Conservation (phyloP, 495 filamentous ascomycete genomes). For the Neurospora sp. region DNA sequence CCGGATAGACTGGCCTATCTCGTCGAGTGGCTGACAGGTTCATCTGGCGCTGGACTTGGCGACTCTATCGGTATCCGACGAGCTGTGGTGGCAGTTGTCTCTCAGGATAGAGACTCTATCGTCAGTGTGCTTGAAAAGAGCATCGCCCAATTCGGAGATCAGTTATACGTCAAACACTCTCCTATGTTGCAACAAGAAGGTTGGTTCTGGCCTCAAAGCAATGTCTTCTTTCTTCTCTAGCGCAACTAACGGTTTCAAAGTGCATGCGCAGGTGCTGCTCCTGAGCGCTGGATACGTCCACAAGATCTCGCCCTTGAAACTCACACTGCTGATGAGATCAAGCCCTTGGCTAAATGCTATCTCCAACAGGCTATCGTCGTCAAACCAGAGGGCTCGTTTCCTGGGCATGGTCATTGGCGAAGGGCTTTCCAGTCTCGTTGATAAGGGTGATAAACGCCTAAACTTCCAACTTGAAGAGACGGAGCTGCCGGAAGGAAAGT, state of each 20-base stretch:
- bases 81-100: conserved; percentile 51
- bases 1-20: conserved; percentile 40
- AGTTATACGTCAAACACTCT: conserved; percentile 75
- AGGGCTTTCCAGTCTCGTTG: conserved; percentile 68
- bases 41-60: conserved; percentile 55
- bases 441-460: conserved; percentile 60
- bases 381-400: conserved; percentile 64
- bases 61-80: conserved; percentile 52
- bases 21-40: conserved; percentile 56
- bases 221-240: background rate
- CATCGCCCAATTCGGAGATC: conserved; percentile 69
- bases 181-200: conserved; percentile 81
- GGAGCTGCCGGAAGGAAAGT: conserved; percentile 56
- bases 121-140: conserved; percentile 52
- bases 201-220: conserved; percentile 20
- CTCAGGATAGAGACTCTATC: conserved; percentile 42
- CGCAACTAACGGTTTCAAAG: conserved; percentile 33
- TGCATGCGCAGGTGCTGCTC: conserved; percentile 69
- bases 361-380: conserved; percentile 75
- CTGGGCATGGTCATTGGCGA: conserved; percentile 87
- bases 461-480: conserved; percentile 80
- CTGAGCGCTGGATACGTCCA: conserved; percentile 68
- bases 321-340: conserved; percentile 58
- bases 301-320: conserved; percentile 44
- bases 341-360: conserved; percentile 63